These are phyloP conservation scores for Aspergillus nidulans DNA, from an alignment of 495 filamentous ascomycete species.

Conservation along the genomic window DNA sequence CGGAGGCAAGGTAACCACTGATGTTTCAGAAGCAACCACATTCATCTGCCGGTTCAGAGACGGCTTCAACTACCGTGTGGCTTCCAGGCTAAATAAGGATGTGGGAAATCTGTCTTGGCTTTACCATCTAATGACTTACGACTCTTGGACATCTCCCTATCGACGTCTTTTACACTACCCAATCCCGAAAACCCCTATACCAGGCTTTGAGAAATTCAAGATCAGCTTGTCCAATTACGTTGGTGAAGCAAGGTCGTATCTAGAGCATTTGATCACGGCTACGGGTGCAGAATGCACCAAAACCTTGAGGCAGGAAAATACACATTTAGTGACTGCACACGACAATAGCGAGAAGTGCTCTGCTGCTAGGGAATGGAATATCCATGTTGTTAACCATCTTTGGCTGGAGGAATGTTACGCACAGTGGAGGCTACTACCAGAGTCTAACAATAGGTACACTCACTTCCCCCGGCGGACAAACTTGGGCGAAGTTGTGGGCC, in stretches of 20 bases:
- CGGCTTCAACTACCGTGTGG: constrained; percentile 69
- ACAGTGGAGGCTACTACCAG: constrained; percentile 64
- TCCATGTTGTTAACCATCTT: constrained; percentile 86
- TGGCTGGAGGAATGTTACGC: constrained; percentile 98
- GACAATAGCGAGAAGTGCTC: constrained; percentile 83
- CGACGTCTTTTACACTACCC: constrained; percentile 86
- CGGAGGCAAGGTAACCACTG: constrained; percentile 62
- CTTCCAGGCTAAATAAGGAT: constrained; percentile 68
- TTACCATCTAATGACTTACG: constrained; percentile 82
- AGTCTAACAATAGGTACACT: constrained; percentile 67
- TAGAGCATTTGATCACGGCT: constrained; percentile 85
- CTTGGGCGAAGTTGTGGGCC: constrained; percentile 84
- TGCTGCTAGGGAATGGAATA: constrained; percentile 87
- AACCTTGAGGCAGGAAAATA: constrained; percentile 89
- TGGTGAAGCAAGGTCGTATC: constrained; percentile 86
- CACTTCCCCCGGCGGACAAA: constrained; percentile 86
- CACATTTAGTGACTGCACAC: constrained; percentile 90
- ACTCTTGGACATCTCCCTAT: constrained; percentile 80
- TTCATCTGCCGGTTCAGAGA: constrained; percentile 86
- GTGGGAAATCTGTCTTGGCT: constrained; percentile 94
- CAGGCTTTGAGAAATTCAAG: constrained; percentile 67
- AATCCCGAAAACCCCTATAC: constrained; percentile 64
- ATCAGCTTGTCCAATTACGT: constrained; percentile 95
- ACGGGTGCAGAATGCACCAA: constrained; percentile 84
- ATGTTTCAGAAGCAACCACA: constrained; percentile 68